These are phyloP conservation scores for Lactarius psammicola DNA, from an alignment of 768 basidiomycete genomes.

Conservation along the genomic window DNA sequence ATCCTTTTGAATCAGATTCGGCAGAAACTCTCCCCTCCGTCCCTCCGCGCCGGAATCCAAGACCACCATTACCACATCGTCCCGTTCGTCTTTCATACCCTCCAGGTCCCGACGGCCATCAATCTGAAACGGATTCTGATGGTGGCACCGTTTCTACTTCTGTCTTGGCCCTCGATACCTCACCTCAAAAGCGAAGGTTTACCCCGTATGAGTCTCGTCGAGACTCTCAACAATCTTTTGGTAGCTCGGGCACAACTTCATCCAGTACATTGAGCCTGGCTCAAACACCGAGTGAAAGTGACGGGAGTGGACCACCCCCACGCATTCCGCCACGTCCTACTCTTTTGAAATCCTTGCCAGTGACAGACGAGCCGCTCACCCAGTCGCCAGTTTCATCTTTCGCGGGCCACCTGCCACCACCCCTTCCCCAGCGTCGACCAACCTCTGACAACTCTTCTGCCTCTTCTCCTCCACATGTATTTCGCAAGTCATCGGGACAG, in stretches of 20 bases:
- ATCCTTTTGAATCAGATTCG: conserved; percentile 14
- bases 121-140: conserved; percentile 10
- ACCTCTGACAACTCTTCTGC: background rate
- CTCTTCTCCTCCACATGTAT: background rate
- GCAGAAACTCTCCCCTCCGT: background rate
- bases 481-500: conserved; percentile 11
- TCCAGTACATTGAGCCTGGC: conserved; percentile 7
- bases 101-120: conserved; percentile 12
- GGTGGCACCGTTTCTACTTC: conserved; percentile 4
- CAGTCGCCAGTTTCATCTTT: conserved; percentile 16
- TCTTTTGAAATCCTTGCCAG: background rate
- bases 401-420: conserved; percentile 4
- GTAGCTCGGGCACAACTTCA: conserved; percentile 12
- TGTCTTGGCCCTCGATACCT: background rate
- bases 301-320: conserved; percentile 9
- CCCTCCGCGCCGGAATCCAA: conserved; percentile 4
- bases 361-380: conserved; percentile 4
- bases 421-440: conserved; percentile 17
- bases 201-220: background rate
- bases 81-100: conserved; percentile 14
- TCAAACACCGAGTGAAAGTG: conserved; percentile 15
- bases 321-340: conserved; percentile 13
- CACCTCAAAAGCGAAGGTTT: background rate
- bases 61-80: conserved; percentile 20
- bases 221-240: conserved; percentile 11